These are phyloP conservation scores for Calonectria ilicicola DNA, from an alignment of 2,329 filamentous ascomycete species.

Conservation along the genomic window DNA sequence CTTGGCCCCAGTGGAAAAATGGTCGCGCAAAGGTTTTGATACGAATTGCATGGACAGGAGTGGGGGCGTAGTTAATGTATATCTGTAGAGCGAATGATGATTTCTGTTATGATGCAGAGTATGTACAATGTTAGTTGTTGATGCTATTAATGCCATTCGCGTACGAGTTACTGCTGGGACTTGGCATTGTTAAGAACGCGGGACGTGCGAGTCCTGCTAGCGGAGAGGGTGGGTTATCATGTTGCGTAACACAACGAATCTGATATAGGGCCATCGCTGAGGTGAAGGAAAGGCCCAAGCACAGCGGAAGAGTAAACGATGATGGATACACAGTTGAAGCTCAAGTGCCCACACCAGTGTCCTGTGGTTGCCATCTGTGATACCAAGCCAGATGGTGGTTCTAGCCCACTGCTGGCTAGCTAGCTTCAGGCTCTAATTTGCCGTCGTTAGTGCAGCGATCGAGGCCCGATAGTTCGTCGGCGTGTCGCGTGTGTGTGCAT, in stretches of 20 bases:
- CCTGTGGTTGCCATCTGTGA: background rate
- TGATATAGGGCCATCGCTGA: background rate
- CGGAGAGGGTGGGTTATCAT: background rate
- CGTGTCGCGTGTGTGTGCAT: background rate
- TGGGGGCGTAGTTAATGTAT: conserved; percentile 13
- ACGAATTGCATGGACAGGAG: background rate
- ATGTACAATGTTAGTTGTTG: background rate
- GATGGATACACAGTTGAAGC: background rate
- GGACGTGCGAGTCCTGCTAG: background rate
- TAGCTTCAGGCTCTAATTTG: background rate
- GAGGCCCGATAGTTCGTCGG: conserved; percentile 1
- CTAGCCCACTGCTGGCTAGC: background rate
- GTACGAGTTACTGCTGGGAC: background rate
- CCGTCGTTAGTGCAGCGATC: background rate
- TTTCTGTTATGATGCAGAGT: background rate
- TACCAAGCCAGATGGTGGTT: background rate
- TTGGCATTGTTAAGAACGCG: background rate
- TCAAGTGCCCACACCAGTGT: background rate
- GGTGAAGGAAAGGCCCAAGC: background rate
- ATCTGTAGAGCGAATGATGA: conserved; percentile 7
- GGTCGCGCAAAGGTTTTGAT: background rate
- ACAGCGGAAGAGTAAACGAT: background rate
- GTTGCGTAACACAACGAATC: background rate
- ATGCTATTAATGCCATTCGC: background rate
- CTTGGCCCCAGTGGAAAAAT: too few species aligned